phyloP scores from a whole-genome alignment of 495 filamentous ascomycete genomes.

The Rusavskia elegans region DNA sequence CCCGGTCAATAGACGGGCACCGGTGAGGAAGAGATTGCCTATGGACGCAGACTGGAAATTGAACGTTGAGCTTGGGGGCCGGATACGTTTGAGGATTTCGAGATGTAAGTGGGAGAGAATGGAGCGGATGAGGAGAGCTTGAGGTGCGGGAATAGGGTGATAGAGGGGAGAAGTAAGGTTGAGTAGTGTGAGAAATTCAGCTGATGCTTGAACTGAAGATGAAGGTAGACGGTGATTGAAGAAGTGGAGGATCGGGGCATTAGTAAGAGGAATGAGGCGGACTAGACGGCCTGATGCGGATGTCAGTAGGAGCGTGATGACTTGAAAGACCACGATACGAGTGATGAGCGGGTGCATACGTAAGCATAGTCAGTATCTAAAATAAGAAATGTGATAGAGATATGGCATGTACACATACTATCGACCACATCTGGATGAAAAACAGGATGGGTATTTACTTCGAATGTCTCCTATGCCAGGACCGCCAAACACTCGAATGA shows the following conservation, averaged over 20 bases:
- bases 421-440: neutral
- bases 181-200: conserved; percentile 82
- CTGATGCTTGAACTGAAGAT: conserved; percentile 13
- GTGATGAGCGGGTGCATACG: neutral
- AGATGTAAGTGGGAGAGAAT: conserved; percentile 78
- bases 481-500: conserved; percentile 85
- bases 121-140: conserved; percentile 81
- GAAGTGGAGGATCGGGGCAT: conserved; percentile 54
- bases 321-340: neutral
- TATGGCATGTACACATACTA: neutral
- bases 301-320: neutral
- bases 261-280: conserved; percentile 66
- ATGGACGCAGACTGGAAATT: conserved; percentile 79
- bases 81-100: conserved; percentile 75
- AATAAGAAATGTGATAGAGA: neutral
- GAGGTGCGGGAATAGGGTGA: conserved; percentile 59
- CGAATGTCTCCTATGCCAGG: conserved; percentile 85
- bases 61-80: conserved; percentile 61
- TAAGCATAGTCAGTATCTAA: no score
- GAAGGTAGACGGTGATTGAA: conserved; percentile 73
- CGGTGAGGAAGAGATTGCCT: conserved; percentile 87
- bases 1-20: conserved; percentile 66
- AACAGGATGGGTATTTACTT: conserved; percentile 36
- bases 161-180: conserved; percentile 65
- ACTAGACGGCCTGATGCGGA: conserved; percentile 55